Conservation (phyloP, 129 eudicot species). For the Lactuca saligna region DNA sequence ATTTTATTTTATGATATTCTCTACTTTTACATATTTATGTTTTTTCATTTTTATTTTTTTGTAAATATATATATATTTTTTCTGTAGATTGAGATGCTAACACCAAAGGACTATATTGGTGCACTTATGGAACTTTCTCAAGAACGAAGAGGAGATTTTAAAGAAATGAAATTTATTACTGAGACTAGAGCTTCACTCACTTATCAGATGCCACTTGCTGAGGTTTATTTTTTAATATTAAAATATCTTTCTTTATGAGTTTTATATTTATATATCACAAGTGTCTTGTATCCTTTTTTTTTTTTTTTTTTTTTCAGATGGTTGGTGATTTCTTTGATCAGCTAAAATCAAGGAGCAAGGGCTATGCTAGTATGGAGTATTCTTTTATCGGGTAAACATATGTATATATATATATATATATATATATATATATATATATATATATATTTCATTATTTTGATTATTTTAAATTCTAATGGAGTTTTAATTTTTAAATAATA, state of each 20-base stretch:
- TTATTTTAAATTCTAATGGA: background rate
- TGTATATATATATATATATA: too few relatives aligned
- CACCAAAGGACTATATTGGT: constrained; percentile 96
- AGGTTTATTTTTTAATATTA: constrained; percentile 44
- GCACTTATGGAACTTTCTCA: constrained; percentile 97
- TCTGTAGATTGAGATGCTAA: constrained; percentile 85
- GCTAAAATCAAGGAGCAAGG: constrained; percentile 96
- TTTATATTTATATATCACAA: background rate
- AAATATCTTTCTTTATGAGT: constrained; percentile 10
- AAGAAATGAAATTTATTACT: constrained; percentile 86
- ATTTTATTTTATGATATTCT: constrained; percentile 3
- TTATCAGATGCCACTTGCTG: constrained; percentile 92
- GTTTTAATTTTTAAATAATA: constrained; percentile 7
- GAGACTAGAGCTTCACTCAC: constrained; percentile 79
- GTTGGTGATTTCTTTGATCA: constrained; percentile 99
- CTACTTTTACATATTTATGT: background rate
- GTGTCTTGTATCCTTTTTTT: constrained; percentile 14
- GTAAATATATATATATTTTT: background rate
- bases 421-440: too few relatives aligned
- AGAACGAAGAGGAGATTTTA: constrained; percentile 90
- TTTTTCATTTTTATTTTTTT: constrained; percentile 2
- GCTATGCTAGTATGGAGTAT: constrained; percentile 99
- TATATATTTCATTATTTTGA: background rate
- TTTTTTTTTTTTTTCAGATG: constrained; percentile 52
- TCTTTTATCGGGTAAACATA: constrained; percentile 78